Base-by-base conservation (phyloP, 768 basidiomycete genomes). In the Amanita fuliginea region DNA sequence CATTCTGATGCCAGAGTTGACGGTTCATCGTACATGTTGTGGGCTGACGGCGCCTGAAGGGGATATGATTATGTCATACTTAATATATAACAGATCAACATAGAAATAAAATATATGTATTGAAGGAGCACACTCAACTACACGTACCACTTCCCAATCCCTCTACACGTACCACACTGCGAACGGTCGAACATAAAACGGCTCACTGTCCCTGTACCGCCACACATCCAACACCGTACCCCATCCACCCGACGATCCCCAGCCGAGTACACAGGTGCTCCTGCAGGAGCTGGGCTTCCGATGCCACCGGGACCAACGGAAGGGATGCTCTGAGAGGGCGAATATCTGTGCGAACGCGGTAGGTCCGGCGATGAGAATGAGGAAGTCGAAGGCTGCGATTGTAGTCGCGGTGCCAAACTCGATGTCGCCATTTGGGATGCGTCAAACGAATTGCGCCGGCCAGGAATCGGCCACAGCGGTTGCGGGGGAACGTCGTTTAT, bases 211-310 rank as follows among this genome's bases (percentile, higher is more conserved):
- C 85, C 86, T 18, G 63, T 59, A 2, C 88, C 88, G 30, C 68
- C 64, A 58, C 87, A 90, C 19, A 71, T 65, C 76, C 72, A 77
- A 61, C 88, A 90, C 55, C 73, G 46, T 39, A 64, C 55, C 0
- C 88, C 87, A 2, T 86, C 87, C 7, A 89, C 64, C 42, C 86
- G 62, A 18, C 81, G 70, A 60, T 90, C 87, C 2, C 87, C 87
- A 0, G 87, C 75, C 0, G 52, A 53, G 46, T 83, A 74, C 3
- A 81, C 68, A 1, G 73, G 54, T 11, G 77, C 62, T 14, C 72
- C 62, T 0, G 70, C 72, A 1, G 66, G 66, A 1, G 65, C 10
- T 13, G 32, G 32, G 4, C 32, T 32, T 32, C 32, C 32, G 3
- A 5, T 8, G 1, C 19, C 18, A 21, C 13, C 10, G n/a, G 32